These are phyloP conservation scores for Coprinellus aureogranulatus DNA, from an alignment of 768 basidiomycete genomes.

Conservation along the genomic window DNA sequence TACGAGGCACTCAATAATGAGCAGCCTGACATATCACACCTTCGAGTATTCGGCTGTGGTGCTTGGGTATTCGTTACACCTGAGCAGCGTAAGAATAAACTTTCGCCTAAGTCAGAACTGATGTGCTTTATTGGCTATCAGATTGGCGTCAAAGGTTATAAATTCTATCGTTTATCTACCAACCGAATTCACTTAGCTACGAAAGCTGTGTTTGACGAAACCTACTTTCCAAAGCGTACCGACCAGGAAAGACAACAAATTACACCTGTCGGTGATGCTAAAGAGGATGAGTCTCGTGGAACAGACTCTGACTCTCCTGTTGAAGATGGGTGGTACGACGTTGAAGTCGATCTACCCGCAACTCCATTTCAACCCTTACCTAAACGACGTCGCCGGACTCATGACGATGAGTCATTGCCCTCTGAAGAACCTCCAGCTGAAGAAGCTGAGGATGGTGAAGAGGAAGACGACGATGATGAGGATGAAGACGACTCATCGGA, in stretches of 20 bases:
- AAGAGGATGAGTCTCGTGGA: neutral
- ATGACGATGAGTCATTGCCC: no score
- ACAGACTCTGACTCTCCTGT: neutral
- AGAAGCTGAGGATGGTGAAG: no score
- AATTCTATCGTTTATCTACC: neutral
- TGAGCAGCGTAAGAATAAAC: constrained; percentile 16
- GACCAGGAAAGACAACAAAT: neutral
- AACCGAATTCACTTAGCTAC: neutral
- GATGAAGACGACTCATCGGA: no score
- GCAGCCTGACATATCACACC: constrained; percentile 22
- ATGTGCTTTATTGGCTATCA: constrained; percentile 20
- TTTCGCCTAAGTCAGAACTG: constrained; percentile 17
- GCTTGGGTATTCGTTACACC: constrained; percentile 17
- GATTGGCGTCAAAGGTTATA: neutral
- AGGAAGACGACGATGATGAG: no score
- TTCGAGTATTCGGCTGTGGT: constrained; percentile 25
- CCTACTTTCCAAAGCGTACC: neutral
- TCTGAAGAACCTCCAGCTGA: no score
- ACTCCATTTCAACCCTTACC: no score
- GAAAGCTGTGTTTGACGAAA: constrained; percentile 1
- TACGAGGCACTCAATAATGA: constrained; percentile 17
- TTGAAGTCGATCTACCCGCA: no score
- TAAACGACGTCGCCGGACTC: no score
- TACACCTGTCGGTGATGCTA: neutral
- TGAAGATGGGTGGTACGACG: no score